These are phyloP conservation scores for Umbilicus rupestris DNA, from an alignment of 164 flowering plant species.

Conservation along the genomic window DNA sequence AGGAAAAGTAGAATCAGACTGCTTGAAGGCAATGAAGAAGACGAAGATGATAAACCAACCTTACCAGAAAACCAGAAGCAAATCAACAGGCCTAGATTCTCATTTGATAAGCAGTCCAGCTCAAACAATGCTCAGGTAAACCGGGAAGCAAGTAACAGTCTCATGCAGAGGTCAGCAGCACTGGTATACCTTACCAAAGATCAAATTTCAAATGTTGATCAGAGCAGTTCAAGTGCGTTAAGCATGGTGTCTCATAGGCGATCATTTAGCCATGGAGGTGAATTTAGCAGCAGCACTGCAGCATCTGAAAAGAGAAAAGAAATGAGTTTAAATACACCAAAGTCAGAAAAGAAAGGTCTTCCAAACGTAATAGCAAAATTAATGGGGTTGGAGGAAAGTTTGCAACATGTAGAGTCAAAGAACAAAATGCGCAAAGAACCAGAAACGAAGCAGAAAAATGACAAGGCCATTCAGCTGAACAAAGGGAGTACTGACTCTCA, in stretches of 20 bases:
- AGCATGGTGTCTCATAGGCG: slow-evolving; percentile 25
- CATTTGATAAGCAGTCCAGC: slow-evolving; percentile 51
- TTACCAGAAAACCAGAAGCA: slow-evolving; percentile 22
- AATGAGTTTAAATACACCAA: slow-evolving; percentile 21
- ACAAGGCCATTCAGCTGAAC: slow-evolving; percentile 6
- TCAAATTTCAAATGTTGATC: slow-evolving; percentile 13
- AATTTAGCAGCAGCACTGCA: slow-evolving; percentile 13
- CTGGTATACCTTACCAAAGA: slow-evolving; percentile 24
- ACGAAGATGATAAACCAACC: slow-evolving; percentile 13
- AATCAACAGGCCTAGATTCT: slow-evolving; percentile 42
- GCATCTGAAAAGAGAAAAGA: slow-evolving; percentile 18
- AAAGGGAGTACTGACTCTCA: slow-evolving; percentile 5
- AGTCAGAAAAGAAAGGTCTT: slow-evolving; percentile 45
- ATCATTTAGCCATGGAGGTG: slow-evolving; percentile 31
- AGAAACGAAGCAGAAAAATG: slow-evolving; percentile 15
- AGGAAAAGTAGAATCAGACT: slow-evolving; percentile 39
- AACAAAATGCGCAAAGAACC: slow-evolving; percentile 14
- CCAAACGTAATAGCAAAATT: slow-evolving; percentile 81
- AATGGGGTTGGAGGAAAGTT: slow-evolving; percentile 81
- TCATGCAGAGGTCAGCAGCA: slow-evolving; percentile 23
- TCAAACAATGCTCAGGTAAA: slow-evolving; percentile 23
- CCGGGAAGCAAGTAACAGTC: slow-evolving; percentile 19
- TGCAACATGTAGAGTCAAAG: slow-evolving; percentile 26
- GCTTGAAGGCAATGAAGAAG: slow-evolving; percentile 58
- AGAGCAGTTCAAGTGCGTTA: slow-evolving; percentile 13